Evolutionary conservation across 352 stramenopile species (phyloP).

Genomic region (Phytophthora constricta): DNA sequence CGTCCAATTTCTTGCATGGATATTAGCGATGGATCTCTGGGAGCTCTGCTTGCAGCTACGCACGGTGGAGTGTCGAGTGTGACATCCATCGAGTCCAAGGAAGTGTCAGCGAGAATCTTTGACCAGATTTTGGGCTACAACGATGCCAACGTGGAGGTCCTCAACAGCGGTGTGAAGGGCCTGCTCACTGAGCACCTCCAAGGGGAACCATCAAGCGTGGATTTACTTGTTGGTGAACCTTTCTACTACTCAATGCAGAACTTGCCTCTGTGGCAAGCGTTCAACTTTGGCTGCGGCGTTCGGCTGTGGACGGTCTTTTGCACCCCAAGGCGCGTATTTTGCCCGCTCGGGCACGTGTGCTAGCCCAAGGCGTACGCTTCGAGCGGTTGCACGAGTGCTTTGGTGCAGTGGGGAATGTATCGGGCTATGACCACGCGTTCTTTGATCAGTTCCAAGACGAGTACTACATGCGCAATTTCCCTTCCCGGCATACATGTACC

Average conservation of each 20-base stretch:
- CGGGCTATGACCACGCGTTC: slow-evolving; percentile 72
- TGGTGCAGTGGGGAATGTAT: slow-evolving; percentile 69
- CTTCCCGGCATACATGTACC: slow-evolving; percentile 88
- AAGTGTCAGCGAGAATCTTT: slow-evolving; percentile 80
- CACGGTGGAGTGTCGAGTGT: slow-evolving; percentile 53
- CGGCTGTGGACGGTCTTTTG: slow-evolving; percentile 53
- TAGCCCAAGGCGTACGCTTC: slow-evolving; percentile 71
- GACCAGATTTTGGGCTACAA: slow-evolving; percentile 73
- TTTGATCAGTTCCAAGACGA: slow-evolving; percentile 80
- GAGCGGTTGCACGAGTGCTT: slow-evolving; percentile 83
- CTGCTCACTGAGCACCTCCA: slow-evolving; percentile 67
- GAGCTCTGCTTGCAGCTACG: slow-evolving; percentile 62
- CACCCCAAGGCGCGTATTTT: slow-evolving; percentile 50
- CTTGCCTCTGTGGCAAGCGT: slow-evolving; percentile 77
- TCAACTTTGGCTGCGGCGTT: slow-evolving; percentile 87
- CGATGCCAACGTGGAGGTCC: slow-evolving; percentile 50
- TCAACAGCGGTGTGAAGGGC: slow-evolving; percentile 75
- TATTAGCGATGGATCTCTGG: slow-evolving; percentile 77
- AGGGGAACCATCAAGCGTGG: slow-evolving; percentile 46
- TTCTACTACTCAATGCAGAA: slow-evolving; percentile 92
- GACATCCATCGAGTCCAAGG: slow-evolving; percentile 83
- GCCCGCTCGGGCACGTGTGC: slow-evolving; percentile 54
- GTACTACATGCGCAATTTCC: slow-evolving; percentile 79
- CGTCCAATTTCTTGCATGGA: slow-evolving; percentile 65
- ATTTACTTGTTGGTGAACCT: slow-evolving; percentile 73